Base-by-base conservation (phyloP, 345 rosid species). In the Boechera stricta region DNA sequence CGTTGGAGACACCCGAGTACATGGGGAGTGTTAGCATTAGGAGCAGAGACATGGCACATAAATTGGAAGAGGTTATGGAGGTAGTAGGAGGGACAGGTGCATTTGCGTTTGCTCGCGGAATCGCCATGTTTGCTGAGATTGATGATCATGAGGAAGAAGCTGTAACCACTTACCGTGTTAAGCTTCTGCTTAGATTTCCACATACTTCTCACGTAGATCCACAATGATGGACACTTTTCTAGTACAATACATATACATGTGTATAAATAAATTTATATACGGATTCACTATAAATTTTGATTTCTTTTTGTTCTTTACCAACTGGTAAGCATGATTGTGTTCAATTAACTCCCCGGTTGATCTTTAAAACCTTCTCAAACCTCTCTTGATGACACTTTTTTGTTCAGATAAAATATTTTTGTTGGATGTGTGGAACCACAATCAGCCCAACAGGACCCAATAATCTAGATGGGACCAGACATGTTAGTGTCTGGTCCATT, bases 31-130 rank as follows among this genome's bases (percentile, higher is more conserved):
- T 91, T 10, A 79, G 91, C 62, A 83, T 90, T 39, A 80, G 83
- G 72, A 95, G 93, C 35, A 85, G 85, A 53, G 77, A 75, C 26
- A 77, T 82, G 21, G 73, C 68, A 1, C 77, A 84, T 56, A 77
- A 81, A 71, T 49, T 77, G 10, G 54, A 69, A 21, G 89, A 90
- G 64, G 87, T 90, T 57, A 80, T 92, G 33, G 81, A 66, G 0
- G 93, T 94, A 18, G 91, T 87, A 0, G 97, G 95, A 21, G 97
- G 97, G 2, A 94, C 97, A 0, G 90, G 98, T 1, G 85, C 89
- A 2, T 90, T 94, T 5, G 97, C 97, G 0, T 92, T 92, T 72
- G 91, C 93, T 31, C 87, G 93, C 0, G 97, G 98, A 24, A 67
- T 80, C 7, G 98, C 92, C 5, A 82, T 87, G 18, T 85, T 94